Evolutionary conservation across 2,329 filamentous ascomycete genomes (phyloP), one percentile per base, ranked within the genome.

Genomic region (Chaetomium strumarium): DNA sequence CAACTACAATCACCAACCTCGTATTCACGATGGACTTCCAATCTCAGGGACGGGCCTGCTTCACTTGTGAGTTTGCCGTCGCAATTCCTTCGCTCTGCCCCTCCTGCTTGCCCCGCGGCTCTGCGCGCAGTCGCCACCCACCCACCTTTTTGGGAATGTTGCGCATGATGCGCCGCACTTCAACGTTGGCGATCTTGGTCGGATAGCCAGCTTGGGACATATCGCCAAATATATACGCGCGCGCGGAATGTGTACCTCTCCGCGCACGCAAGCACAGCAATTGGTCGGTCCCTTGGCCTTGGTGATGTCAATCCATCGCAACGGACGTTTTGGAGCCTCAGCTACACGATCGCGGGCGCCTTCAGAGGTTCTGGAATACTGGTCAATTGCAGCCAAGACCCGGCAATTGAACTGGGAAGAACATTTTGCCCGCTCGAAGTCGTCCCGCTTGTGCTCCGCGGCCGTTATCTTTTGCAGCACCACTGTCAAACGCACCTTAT

Each of bases 21-120:
- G 57, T 52, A 48, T 54, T 49, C 57, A 66, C 55, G 49, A 72
- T 72, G 69, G 69, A 72, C 56, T 68, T 55, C 61, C 55, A 55
- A 17, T 52, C 56, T 60, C 58, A 60, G 59, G 66, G 63, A 53
- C 72, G 73, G 59, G 70, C 69, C 58, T 77, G 74, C 70, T 77
- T 75, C 68, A 76, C 73, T 64, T 77, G 74, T 77, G 66, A 70
- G 74, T 76, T 60, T 52, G 36, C 50, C 51, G 49, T 43, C 56
- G 39, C 58, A 53, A 42, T 58, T 55, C 43, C 42, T 49, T 55
- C 53, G 53, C 55, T 51, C 50, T 51, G 52, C 45, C 52, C 59
- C 55, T 51, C 56, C 52, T 56, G 53, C 60, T 60, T 58, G 48
- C 55, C 56, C 56, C 49, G 55, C 54, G 52, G 45, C 46, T 49